Base-by-base conservation (phyloP, 257 asterid species). In the Solanum ossicruentum region DNA sequence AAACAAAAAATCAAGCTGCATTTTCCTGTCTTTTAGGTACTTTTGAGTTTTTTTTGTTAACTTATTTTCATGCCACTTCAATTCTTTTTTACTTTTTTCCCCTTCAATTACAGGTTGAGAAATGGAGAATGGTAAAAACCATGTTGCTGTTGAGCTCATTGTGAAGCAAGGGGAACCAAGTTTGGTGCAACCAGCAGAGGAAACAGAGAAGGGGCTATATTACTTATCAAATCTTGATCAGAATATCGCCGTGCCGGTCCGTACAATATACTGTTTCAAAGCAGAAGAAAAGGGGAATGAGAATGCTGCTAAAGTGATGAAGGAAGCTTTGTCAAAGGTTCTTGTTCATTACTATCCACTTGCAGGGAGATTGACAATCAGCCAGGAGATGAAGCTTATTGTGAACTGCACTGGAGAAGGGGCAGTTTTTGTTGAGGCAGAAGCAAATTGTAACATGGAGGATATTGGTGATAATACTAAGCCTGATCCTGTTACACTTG, bases 361-460 rank as follows among this genome's bases (percentile, higher is more conserved):
- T 8, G 98, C 98, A 0, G 98, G 99, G 51, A 89, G 98, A 7
- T 90, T 96, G 23, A 89, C 92, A 2, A 84, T 94, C 0, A 91
- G 95, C 87, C 90, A 92, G 0, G 95, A 93, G 54, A 93, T 91
- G 91, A 96, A 96, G 85, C 97, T 96, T 3, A 89, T 88, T 12
- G 96, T 96, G 65, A 92, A 96, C 61, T 96, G 98, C 88, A 93
- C 92, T 0, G 97, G 90, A 4, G 93, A 93, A 85, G 99, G 99
- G 1, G 98, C 97, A 1, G 91, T 94, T 17, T 94, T 93, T 75
- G 98, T 96, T 52, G 98, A 93, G 89, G 99, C 98, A 1, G 98
- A 93, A 67, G 94, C 98, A 0, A 93, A 91, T 3, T 92, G 94
- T 83, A 87, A 69, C 0, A 93, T 94, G 11, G 75, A 89, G 8